A percentile compares a stretch with the other conserved stretches of the same genome.
These are phyloP conservation scores for Nakazawaea ishiwadae DNA, from an alignment of 805 yeast species.

Conservation along the genomic window DNA sequence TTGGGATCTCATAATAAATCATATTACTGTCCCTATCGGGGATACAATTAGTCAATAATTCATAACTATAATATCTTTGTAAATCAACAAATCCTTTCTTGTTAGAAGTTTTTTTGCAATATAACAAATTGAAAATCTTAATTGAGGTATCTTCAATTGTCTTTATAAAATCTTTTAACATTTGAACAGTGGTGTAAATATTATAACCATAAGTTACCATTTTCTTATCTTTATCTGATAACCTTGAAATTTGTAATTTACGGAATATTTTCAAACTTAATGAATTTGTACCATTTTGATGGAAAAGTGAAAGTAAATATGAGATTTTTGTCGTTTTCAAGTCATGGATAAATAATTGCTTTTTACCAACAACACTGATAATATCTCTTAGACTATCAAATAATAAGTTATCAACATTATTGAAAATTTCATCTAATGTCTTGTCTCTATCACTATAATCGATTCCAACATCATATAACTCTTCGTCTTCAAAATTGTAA, in stretches of 20 bases:
- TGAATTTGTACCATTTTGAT: not conserved
- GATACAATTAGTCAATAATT: conserved; percentile 2
- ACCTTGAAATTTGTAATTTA: not conserved
- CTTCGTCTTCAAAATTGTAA: not conserved
- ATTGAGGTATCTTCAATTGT: not conserved
- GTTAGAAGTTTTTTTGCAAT: conserved; percentile 3
- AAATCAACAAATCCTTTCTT: conserved; percentile 4
- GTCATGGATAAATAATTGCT: not conserved
- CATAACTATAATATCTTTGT: conserved; percentile 8
- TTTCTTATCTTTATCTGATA: not conserved
- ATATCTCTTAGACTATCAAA: not conserved
- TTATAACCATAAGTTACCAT: not conserved
- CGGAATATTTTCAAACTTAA: not conserved
- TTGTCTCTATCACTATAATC: not conserved
- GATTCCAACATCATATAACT: not conserved
- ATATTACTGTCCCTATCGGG: not conserved
- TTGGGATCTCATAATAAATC: conserved; percentile 1
- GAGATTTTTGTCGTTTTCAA: not conserved
- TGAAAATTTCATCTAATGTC: not conserved
- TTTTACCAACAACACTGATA: not conserved
- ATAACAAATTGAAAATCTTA: not conserved
- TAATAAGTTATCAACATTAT: not conserved
- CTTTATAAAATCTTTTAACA: not conserved
- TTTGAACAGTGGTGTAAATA: not conserved
- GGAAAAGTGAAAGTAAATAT: not conserved